These are phyloP conservation scores for Microsporum audouinii DNA, from an alignment of 2,329 filamentous ascomycete species.

Conservation along the genomic window DNA sequence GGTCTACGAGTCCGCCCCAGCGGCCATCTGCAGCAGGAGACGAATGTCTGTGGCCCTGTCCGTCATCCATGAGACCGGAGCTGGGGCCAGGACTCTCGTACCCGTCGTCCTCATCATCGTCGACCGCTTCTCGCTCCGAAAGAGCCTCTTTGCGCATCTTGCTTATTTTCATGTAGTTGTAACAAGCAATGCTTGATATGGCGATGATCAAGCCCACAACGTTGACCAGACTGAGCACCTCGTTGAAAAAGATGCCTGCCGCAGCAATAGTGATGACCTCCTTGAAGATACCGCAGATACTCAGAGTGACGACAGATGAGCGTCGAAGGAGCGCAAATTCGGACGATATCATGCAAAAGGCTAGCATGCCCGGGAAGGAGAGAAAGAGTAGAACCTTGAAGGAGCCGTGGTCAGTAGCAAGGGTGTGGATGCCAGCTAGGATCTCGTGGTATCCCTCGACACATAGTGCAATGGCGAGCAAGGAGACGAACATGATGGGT, in stretches of 20 bases:
- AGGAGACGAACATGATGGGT: conserved; percentile 82
- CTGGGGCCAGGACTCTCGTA: background rate
- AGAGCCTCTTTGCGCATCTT: conserved; percentile 73
- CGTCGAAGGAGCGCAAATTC: conserved; percentile 93
- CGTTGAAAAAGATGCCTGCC: conserved; percentile 77
- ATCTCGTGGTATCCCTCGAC: conserved; percentile 69
- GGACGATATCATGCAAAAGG: conserved; percentile 91
- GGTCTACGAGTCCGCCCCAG: background rate
- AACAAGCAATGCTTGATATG: conserved; percentile 70
- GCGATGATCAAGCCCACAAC: conserved; percentile 78
- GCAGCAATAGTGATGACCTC: conserved; percentile 93
- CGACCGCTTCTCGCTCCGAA: conserved; percentile 23
- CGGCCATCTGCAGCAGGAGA: background rate
- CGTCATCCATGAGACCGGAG: background rate
- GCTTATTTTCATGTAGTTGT: conserved; percentile 88
- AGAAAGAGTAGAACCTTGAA: conserved; percentile 59
- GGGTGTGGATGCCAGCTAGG: conserved; percentile 49
- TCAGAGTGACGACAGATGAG: conserved; percentile 89
- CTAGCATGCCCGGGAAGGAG: conserved; percentile 78
- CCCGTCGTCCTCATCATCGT: background rate
- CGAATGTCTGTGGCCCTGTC: background rate
- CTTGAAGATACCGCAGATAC: conserved; percentile 97
- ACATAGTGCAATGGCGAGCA: conserved; percentile 69
- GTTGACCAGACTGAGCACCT: conserved; percentile 78
- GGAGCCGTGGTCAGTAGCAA: conserved; percentile 57